Evolutionary conservation across 2,329 filamentous ascomycete genomes (phyloP).

Genomic region (Exophiala xenobiotica): DNA sequence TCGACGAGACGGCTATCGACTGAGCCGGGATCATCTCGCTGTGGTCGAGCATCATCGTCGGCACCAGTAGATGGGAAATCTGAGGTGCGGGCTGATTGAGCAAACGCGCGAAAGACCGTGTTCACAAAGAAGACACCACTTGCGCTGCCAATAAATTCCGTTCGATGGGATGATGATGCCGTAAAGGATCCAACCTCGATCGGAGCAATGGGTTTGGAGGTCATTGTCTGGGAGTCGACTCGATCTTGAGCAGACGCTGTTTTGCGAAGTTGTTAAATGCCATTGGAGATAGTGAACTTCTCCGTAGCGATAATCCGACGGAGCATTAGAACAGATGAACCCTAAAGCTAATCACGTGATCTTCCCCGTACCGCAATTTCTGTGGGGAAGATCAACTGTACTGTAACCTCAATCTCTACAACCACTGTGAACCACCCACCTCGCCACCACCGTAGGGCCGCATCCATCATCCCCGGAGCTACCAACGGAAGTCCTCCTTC

Average conservation of each 20-base stretch:
- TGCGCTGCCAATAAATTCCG: conserved; percentile 52
- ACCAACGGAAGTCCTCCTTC: background rate
- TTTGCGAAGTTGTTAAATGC: no score
- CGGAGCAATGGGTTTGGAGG: conserved; percentile 10
- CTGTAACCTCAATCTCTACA: background rate
- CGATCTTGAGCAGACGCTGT: no score
- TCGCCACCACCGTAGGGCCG: no score
- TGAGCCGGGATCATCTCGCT: conserved; percentile 3
- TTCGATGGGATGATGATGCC: conserved; percentile 42
- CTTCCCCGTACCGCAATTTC: background rate
- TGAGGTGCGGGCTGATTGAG: conserved; percentile 31
- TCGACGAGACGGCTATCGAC: conserved; percentile 14
- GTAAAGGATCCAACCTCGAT: conserved; percentile 39
- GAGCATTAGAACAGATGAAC: background rate
- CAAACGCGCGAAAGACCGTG: conserved; percentile 52
- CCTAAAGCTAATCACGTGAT: background rate
- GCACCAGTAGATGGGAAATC: background rate
- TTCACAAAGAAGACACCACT: conserved; percentile 55
- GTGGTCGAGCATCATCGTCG: conserved; percentile 14
- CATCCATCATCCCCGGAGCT: background rate
- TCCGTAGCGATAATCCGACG: background rate
- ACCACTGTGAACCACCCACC: background rate
- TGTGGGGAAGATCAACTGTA: background rate
- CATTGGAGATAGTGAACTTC: background rate
- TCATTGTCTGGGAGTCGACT: no score